Base-by-base conservation (phyloP, 2,329 filamentous ascomycete species). In the Emmonsiellopsis sp. region DNA sequence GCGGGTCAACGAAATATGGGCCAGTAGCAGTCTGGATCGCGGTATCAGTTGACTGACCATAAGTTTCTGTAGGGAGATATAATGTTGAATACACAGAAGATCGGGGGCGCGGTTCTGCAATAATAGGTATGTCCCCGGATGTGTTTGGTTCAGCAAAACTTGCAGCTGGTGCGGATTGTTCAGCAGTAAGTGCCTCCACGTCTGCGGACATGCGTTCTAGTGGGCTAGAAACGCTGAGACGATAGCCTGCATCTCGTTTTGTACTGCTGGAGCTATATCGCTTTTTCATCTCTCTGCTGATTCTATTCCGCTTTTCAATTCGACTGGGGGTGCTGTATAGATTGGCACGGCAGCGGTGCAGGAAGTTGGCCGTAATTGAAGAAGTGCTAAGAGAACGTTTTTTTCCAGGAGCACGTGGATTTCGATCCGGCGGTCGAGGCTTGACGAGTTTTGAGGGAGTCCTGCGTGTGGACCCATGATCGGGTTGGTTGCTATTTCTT, bases 281-380 rank as follows among this genome's bases (percentile, higher is more conserved):
- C 15, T 20, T n/a, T 35, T 55, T 55, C 37, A 48, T 52, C 8
- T 52, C 51, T 30, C 53, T 44, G 9, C 49, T 44, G 26, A 53
- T 50, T 9, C 35, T 45, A 13, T 48, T 57, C 7, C 52, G 50
- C 26, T 59, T 58, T 35, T 52, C 54, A 20, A 58, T 50, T 30
- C 55, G 54, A 34, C 49, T 50, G 16, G 41, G 54, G 9, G 48
- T 30, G 30, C 37, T 54, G 16, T 55, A 42, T 5, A 54, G 46
- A 16, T 54, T 58, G 32, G 56, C 46, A 31, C 55, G 58, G 30
- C 50, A 48, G 2, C 35, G 50, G 32, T 46, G 51, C 15, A 55
- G 20, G 30, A 50, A 53, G 10, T 31, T 56, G 35, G 44, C 26
- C 7, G 54, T 32, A 20, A 43, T 45, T 2, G 31, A 40, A 11